Evolutionary conservation across 2,329 filamentous ascomycete species (phyloP).

Genomic region (Amauroascus niger): DNA sequence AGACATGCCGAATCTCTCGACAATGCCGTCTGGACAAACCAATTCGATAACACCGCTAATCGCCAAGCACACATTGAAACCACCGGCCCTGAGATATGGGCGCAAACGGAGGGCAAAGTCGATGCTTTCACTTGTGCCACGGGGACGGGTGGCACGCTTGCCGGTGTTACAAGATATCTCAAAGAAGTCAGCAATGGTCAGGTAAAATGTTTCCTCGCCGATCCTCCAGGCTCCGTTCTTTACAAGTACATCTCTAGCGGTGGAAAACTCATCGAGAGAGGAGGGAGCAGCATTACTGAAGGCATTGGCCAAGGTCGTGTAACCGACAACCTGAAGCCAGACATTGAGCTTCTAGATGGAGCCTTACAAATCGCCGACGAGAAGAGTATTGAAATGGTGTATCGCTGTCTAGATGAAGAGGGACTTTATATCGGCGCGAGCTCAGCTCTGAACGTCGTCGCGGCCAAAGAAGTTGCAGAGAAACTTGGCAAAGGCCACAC

Average conservation of each 20-base stretch:
- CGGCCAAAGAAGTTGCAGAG: conserved; percentile 86
- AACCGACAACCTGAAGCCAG: conserved; percentile 85
- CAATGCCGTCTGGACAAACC: conserved; percentile 96
- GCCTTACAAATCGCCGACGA: conserved; percentile 78
- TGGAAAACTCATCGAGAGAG: conserved; percentile 69
- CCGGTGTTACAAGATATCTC: conserved; percentile 76
- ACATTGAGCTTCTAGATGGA: conserved; percentile 74
- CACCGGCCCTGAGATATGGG: conserved; percentile 95
- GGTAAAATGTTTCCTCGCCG: conserved; percentile 82
- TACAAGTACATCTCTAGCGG: conserved; percentile 84
- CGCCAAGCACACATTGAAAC: conserved; percentile 91
- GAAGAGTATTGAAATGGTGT: conserved; percentile 96
- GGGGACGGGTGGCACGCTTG: conserved; percentile 83
- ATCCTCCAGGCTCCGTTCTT: conserved; percentile 86
- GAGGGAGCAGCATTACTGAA: conserved; percentile 86
- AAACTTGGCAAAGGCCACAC: conserved; percentile 80
- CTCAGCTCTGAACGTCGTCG: conserved; percentile 88
- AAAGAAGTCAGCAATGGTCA: conserved; percentile 69
- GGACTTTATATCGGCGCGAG: conserved; percentile 91
- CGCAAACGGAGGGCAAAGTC: conserved; percentile 72
- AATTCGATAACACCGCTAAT: conserved; percentile 96
- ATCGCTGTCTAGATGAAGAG: conserved; percentile 89
- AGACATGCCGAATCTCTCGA: conserved; percentile 77
- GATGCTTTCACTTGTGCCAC: conserved; percentile 95
- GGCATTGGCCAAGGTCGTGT: conserved; percentile 94